These are phyloP conservation scores for Tanozyma kutaoensis DNA, from an alignment of 805 yeast species.

Conservation along the genomic window DNA sequence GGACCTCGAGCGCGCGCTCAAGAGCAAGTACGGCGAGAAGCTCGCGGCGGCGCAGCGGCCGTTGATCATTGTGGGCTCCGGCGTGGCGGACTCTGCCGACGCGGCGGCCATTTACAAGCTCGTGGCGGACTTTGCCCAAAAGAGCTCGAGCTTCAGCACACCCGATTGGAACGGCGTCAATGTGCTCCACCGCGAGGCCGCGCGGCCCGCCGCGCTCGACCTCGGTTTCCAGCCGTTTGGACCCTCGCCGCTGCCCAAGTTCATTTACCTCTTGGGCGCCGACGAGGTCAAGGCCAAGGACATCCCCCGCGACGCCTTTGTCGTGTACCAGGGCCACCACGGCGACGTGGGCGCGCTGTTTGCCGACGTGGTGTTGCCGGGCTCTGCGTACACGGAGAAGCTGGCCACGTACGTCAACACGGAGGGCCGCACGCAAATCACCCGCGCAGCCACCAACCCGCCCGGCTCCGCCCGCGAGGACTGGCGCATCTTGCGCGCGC, in stretches of 20 bases:
- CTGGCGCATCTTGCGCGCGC: conserved; percentile 79
- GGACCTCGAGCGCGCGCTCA: conserved; percentile 45
- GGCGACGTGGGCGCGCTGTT: conserved; percentile 82
- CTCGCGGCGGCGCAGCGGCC: conserved; percentile 59
- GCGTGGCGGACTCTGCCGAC: conserved; percentile 56
- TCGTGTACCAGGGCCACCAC: conserved; percentile 83
- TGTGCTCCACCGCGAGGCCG: conserved; percentile 71
- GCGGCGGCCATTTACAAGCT: conserved; percentile 45
- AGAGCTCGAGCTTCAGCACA: conserved; percentile 44
- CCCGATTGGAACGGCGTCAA: conserved; percentile 75
- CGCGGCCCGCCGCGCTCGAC: conserved; percentile 81
- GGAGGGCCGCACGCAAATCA: conserved; percentile 77
- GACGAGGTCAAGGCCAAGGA: conserved; percentile 61
- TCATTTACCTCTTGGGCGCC: conserved; percentile 72
- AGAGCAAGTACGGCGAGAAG: conserved; percentile 57
- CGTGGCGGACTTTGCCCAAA: conserved; percentile 47
- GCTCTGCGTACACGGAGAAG: conserved; percentile 83
- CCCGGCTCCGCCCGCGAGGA: conserved; percentile 89
- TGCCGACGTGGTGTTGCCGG: conserved; percentile 81
- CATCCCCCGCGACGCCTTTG: conserved; percentile 76
- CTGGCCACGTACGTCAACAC: conserved; percentile 77
- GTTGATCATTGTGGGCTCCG: conserved; percentile 70
- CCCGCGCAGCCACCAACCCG: conserved; percentile 78
- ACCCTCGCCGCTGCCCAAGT: conserved; percentile 57
- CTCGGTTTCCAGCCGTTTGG: conserved; percentile 71